Base-by-base conservation (phyloP, 345 rosid genomes). In the Atalantia buxifolia region DNA sequence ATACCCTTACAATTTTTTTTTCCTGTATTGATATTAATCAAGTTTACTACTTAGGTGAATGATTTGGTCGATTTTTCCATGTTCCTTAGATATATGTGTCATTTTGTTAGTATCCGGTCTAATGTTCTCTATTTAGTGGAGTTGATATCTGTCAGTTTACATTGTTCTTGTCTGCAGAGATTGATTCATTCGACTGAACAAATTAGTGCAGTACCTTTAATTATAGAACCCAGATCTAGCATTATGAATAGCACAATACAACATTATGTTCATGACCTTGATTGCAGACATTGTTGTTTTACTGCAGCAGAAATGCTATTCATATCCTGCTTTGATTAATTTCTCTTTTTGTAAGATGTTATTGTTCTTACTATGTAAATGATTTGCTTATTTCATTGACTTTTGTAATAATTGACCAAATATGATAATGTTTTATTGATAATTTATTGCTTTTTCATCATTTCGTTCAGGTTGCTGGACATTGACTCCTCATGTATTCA, bases 401-500 rank as follows among this genome's bases (percentile, higher is more conserved):
- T 27, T 66, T 7, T 25, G 25, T 70, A 24, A 55, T 24, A 61
- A 33, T 50, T 42, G 50, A 63, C 60, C 63, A 56, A 69, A 16
- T 66, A 27, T 42, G 33, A 72, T 56, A 48, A 61, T 64, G 61
- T 12, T 42, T 24, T 75, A n/a, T 48, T 35, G 33, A 75, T 84
- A 60, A 38, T 73, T 45, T 55, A 61, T 42, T 21, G 19, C 4
- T 9, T 72, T 69, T 79, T 57, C 71, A 3, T 77, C 30, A 72
- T 67, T 69, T 74, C 45, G 79, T 83, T 81, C 86, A 92, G 97
- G 83, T 84, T 92, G 97, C 81, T 92, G 97, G 97, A 78, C 81
- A 67, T 30, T 62, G 50, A 88, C 92, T 21, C 87, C 93, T 7
- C 92, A 38, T 42, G 84, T 89, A 69, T 57, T 75, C 10, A 82